A percentile compares a stretch with the other conserved stretches of the same genome.
phyloP scores from a whole-genome alignment of 140 eudicot species.

The Ambrosia hybrid region DNA sequence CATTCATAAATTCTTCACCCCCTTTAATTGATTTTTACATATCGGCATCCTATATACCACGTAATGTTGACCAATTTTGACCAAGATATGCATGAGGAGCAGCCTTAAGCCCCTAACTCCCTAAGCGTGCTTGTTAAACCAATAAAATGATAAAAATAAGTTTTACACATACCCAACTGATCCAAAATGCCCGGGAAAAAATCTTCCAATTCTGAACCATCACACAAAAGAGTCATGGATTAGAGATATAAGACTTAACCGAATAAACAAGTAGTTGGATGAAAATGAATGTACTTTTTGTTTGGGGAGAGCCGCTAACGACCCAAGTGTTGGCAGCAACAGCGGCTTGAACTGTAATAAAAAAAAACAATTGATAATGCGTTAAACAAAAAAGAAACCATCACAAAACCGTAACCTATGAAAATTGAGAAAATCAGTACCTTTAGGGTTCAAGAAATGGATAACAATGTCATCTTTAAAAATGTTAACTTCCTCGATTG shows the following conservation, averaged over 20 bases:
- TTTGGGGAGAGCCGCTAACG: slow-evolving; percentile 81
- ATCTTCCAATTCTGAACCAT: slow-evolving; percentile 63
- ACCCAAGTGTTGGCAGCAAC: slow-evolving; percentile 94
- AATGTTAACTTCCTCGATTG: slow-evolving; percentile 79
- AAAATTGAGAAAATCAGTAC: slow-evolving; percentile 15
- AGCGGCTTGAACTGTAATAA: slow-evolving; percentile 81
- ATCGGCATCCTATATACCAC: too few species aligned
- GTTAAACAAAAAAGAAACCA: neutral
- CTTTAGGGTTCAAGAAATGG: slow-evolving; percentile 77
- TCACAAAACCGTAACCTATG: neutral
- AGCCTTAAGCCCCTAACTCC: too few species aligned
- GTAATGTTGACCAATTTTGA: too few species aligned
- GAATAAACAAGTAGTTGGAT: neutral
- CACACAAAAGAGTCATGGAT: neutral
- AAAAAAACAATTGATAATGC: too few species aligned
- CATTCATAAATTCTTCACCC: too few species aligned
- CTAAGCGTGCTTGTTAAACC: neutral
- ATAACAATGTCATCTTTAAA: slow-evolving; percentile 76
- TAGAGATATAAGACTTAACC: neutral
- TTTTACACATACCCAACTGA: slow-evolving; percentile 67
- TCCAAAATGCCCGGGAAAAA: slow-evolving; percentile 56
- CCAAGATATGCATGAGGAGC: too few species aligned
- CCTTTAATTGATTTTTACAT: too few species aligned
- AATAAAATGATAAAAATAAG: neutral
- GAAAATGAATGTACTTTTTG: slow-evolving; percentile 42